Base-by-base conservation (phyloP, 306 rosid species). In the Prunus mume region DNA sequence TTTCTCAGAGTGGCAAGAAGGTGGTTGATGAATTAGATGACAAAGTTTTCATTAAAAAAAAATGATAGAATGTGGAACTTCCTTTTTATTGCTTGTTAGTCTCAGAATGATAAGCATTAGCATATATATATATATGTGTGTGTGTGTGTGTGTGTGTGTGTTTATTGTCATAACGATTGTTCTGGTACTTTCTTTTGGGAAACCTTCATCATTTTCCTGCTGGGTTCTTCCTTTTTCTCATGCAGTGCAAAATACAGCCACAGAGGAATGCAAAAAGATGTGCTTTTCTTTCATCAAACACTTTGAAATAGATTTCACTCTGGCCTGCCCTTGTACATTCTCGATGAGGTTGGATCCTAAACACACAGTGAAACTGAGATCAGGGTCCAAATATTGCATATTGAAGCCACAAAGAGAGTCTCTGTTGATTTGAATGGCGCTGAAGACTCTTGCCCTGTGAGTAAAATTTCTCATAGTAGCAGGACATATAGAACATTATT, bases 231-330 rank as follows among this genome's bases (percentile, higher is more conserved):
- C 2, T 6, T 34, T 32, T 6, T 34, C 43, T 34, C 43, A 34
- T 34, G 43, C 9, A 34, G 43, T 34, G 38, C 6, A 32, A 32
- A 32, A 32, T 58, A 24, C 64, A 24, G 65, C 65, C n/a, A 58
- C 34, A 3, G 61, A 56, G 61, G 27, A 75, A 66, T 76, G 81
- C 75, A 71, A 52, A 65, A 46, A 75, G 68, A 68, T 70, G 82
- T 38, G 78, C 34, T 52, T 58, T 68, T 24, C 49, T 41, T 68
- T 77, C 69, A 57, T 79, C n/a, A 45, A 62, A 69, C n/a, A 28
- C 51, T 13, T 17, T 69, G 54, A 66, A 13, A 19, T 8, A 28
- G 24, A 20, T 20, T 12, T 66, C 41, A 13, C 28, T 80, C 76
- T 64, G 68, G 51, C 55, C 55, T 56, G 69, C 50, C 19, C 15